Conservation (phyloP, 2,329 filamentous ascomycete genomes). For the Fusarium subglutinans region DNA sequence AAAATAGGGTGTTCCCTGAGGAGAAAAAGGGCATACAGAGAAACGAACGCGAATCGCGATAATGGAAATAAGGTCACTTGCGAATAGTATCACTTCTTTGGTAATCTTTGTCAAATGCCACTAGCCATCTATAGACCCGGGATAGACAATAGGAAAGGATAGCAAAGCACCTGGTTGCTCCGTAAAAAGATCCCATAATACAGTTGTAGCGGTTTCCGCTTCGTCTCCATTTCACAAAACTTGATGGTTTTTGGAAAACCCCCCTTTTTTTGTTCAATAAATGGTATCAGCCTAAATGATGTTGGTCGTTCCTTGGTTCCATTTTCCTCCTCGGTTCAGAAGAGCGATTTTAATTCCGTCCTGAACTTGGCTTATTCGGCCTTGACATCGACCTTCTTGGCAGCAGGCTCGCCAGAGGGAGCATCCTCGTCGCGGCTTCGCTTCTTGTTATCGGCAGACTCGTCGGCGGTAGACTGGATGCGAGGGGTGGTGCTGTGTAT, state of each 20-base stretch:
- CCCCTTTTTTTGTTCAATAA: constrained; percentile 20
- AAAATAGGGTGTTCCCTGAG: neutral
- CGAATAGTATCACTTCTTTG: constrained; percentile 5
- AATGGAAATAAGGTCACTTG: neutral
- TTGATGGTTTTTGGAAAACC: neutral
- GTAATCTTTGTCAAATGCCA: constrained; percentile 28
- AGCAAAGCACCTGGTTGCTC: constrained; percentile 33
- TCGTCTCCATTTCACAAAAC: constrained; percentile 1
- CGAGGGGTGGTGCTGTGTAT: constrained; percentile 44
- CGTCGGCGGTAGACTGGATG: constrained; percentile 57
- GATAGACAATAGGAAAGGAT: constrained; percentile 26
- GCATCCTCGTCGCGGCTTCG: constrained; percentile 64
- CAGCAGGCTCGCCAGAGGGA: constrained; percentile 55
- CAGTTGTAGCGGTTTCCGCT: constrained; percentile 27
- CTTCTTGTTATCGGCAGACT: constrained; percentile 57
- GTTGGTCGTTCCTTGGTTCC: neutral
- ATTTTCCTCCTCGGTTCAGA: neutral
- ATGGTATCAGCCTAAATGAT: constrained; percentile 35
- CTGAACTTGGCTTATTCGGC: constrained; percentile 63
- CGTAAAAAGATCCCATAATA: constrained; percentile 38
- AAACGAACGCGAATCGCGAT: neutral
- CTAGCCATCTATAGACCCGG: constrained; percentile 19
- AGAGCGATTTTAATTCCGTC: constrained; percentile 40
- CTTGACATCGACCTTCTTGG: constrained; percentile 71
- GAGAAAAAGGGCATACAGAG: neutral